Percentiles rank a stretch among this genome's conserved stretches.
These are phyloP conservation scores for Graphium sp. DNA, from an alignment of 2,329 filamentous ascomycete genomes.

Conservation along the genomic window DNA sequence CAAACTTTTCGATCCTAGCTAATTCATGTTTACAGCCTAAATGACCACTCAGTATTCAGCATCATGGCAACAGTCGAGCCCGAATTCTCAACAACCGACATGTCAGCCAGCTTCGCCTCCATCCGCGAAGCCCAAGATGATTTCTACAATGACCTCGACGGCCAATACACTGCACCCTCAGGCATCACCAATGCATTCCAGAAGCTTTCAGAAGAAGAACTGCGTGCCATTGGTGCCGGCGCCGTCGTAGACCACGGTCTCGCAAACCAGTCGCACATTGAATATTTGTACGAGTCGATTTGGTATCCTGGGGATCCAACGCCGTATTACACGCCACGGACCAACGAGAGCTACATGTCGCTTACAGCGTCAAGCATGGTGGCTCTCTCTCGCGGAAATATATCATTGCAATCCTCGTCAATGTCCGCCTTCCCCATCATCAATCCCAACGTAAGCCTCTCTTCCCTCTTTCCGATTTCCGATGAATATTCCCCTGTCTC, in stretches of 20 bases:
- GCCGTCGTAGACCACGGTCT: constrained; percentile 8
- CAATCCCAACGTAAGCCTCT: constrained; percentile 9
- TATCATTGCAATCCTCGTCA: constrained; percentile 8
- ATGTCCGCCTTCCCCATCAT: constrained; percentile 9
- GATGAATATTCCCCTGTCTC: not conserved
- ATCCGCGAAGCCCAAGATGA: constrained; percentile 9
- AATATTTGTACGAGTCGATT: constrained; percentile 12
- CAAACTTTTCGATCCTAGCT: not conserved
- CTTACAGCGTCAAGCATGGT: constrained; percentile 10
- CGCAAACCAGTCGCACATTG: constrained; percentile 11
- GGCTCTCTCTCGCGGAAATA: constrained; percentile 9
- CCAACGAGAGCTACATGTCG: constrained; percentile 11
- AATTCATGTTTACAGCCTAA: constrained; percentile 7
- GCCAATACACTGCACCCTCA: constrained; percentile 9
- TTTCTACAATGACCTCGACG: constrained; percentile 9
- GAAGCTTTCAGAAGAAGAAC: constrained; percentile 7
- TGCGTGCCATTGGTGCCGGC: constrained; percentile 8
- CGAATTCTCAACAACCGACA: constrained; percentile 10
- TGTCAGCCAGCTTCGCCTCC: constrained; percentile 7
- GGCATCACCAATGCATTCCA: constrained; percentile 11
- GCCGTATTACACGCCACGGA: constrained; percentile 9
- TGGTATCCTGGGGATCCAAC: constrained; percentile 12
- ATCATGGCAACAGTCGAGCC: constrained; percentile 10
- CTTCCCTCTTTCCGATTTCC: no score
- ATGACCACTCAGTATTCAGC: constrained; percentile 12